phyloP scores from a whole-genome alignment of 2,329 filamentous ascomycete species.

The Colletotrichum melonis region DNA sequence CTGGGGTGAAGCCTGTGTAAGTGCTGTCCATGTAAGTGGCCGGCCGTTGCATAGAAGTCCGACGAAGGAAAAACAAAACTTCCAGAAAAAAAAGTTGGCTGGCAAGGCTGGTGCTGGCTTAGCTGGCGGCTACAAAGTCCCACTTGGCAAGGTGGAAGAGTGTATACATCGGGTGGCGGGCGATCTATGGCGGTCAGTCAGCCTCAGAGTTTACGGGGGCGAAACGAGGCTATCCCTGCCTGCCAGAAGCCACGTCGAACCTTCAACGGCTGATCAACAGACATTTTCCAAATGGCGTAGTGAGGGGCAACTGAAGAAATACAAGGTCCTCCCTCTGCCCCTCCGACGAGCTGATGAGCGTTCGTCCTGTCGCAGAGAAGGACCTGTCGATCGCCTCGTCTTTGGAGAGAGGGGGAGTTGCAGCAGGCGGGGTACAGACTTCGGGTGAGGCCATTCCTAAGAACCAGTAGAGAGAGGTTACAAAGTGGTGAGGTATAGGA shows the following conservation, averaged over 20 bases:
- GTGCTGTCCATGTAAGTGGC: not conserved
- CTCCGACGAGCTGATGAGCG: not conserved
- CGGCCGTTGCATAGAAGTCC: not conserved
- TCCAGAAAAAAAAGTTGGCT: slow-evolving; percentile 6
- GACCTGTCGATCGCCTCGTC: slow-evolving; percentile 21
- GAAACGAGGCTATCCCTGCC: slow-evolving; percentile 38
- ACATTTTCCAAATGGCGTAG: slow-evolving; percentile 8
- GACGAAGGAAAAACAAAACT: not conserved
- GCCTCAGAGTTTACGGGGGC: slow-evolving; percentile 29
- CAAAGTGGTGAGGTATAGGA: not conserved
- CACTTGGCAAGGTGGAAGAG: slow-evolving; percentile 23
- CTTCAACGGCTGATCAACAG: slow-evolving; percentile 24
- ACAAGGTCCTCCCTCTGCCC: not conserved
- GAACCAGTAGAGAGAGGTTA: not conserved
- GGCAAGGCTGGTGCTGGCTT: slow-evolving; percentile 9
- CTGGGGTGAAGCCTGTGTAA: not conserved
- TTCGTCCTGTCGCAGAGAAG: not conserved
- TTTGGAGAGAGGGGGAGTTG: slow-evolving; percentile 2
- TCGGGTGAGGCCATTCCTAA: slow-evolving; percentile 28
- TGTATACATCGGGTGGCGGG: slow-evolving; percentile 11
- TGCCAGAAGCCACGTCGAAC: slow-evolving; percentile 34
- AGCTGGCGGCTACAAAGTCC: slow-evolving; percentile 22
- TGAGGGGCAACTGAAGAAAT: slow-evolving; percentile 28
- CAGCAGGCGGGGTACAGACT: slow-evolving; percentile 2
- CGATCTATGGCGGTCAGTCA: slow-evolving; percentile 38